Evolutionary conservation across 371 early-diverging fungal genomes (phyloP), one percentile per base, ranked within the genome.

Genomic region (Saksenaea oblongispora): DNA sequence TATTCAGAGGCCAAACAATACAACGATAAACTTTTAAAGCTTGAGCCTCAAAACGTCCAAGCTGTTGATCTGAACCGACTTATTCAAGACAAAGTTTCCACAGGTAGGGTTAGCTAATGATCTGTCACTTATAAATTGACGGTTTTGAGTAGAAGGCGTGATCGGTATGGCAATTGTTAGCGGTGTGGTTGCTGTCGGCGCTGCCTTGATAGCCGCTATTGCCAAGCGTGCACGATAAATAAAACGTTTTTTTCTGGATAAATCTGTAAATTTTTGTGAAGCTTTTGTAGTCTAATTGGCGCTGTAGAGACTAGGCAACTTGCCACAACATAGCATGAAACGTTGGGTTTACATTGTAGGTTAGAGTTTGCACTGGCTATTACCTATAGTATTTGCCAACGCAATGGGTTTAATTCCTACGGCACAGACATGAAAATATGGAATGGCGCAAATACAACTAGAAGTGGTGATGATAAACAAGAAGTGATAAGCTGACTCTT

Each of bases 151-250:
- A 89, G 97, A 95, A 80, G 95, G 97, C 24, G 76, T 93, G 13
- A 84, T 95, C 54, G 97, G 97, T 17, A 80, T 96, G 86, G 94
- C 95, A 17, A 87, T 96, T 63, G 91, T 94, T 11, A 94, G 95
- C 37, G 89, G 89, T 13, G 89, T 86, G 0, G 86, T 90, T 14
- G 91, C 94, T 54, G 79, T 88, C 27, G 86, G 85, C 14, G 82
- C 79, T 47, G 76, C 78, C 9, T 66, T 82, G 31, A 62, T 82
- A 27, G 75, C 79, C 39, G 78, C 77, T 14, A 69, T 77, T 36
- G 74, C 77, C 14, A 75, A 79, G 59, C 59, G 69, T 31, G 64
- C 68, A 36, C 68, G 63, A 58, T 78, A 64, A 65, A 66, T 39
- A 39, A 39, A 39, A 11, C 11, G 10, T 5, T 14, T 39, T n/a